Evolutionary conservation across 2,329 filamentous ascomycete genomes (phyloP).

Genomic region (Sclerotinia glacialis): DNA sequence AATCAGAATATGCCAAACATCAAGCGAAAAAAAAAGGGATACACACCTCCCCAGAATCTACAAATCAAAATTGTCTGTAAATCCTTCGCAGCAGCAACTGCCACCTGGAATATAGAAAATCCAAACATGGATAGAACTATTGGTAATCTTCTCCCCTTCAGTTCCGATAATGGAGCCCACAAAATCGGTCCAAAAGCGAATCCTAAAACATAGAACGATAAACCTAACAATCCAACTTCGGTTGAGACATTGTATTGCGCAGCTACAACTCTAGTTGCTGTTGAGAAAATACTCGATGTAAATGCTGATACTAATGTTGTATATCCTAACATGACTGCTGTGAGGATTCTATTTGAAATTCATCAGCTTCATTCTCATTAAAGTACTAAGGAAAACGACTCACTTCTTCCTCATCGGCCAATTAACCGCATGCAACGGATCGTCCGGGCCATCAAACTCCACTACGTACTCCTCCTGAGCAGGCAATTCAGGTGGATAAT

Average conservation of each 20-base stretch:
- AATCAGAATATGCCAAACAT: slow-evolving; percentile 3
- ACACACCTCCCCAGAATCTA: slow-evolving; percentile 69
- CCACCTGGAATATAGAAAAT: slow-evolving; percentile 67
- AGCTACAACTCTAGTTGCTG: slow-evolving; percentile 58
- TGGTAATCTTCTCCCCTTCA: slow-evolving; percentile 63
- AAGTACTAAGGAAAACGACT: slow-evolving; percentile 35
- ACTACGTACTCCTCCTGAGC: slow-evolving; percentile 75
- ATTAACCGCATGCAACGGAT: slow-evolving; percentile 84
- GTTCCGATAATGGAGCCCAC: slow-evolving; percentile 71
- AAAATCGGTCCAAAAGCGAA: slow-evolving; percentile 70
- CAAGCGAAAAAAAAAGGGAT: neutral
- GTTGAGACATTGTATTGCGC: slow-evolving; percentile 56
- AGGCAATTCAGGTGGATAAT: slow-evolving; percentile 67
- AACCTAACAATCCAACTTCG: slow-evolving; percentile 62
- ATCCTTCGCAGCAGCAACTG: slow-evolving; percentile 62
- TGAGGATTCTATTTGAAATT: slow-evolving; percentile 49
- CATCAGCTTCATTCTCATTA: slow-evolving; percentile 38
- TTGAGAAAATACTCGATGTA: slow-evolving; percentile 71
- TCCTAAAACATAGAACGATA: slow-evolving; percentile 68
- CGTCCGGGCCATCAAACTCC: slow-evolving; percentile 79
- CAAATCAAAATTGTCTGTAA: slow-evolving; percentile 68
- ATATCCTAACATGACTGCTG: slow-evolving; percentile 66
- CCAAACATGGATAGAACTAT: slow-evolving; percentile 62
- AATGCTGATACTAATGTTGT: slow-evolving; percentile 71
- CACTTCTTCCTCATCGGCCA: slow-evolving; percentile 79